phyloP scores from a whole-genome alignment of 192 early-diverging fungal genomes.

The Dissophora globulifera region DNA sequence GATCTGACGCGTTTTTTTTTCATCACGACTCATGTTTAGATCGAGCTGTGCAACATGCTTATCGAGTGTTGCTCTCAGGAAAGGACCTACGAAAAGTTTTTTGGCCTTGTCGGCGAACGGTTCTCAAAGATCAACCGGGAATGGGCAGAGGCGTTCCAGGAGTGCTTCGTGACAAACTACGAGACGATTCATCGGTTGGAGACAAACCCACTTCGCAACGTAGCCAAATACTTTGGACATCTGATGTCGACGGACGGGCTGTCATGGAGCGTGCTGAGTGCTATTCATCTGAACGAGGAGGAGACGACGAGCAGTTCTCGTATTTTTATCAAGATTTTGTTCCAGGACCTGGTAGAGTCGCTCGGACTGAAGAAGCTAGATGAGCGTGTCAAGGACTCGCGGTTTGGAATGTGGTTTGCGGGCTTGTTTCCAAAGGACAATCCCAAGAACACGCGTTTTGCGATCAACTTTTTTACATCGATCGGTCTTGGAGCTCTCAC shows the following conservation, averaged over 20 bases:
- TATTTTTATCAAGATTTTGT: slow-evolving; percentile 96
- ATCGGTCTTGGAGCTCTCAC: slow-evolving; percentile 94
- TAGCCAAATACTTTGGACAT: slow-evolving; percentile 93
- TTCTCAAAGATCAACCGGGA: slow-evolving; percentile 84
- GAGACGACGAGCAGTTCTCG: slow-evolving; percentile 95
- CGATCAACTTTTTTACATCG: slow-evolving; percentile 97
- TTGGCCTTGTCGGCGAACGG: slow-evolving; percentile 93
- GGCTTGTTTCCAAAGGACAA: slow-evolving; percentile 94
- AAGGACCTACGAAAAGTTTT: slow-evolving; percentile 93
- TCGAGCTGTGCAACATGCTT: slow-evolving; percentile 95
- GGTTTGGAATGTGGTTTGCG: slow-evolving; percentile 75
- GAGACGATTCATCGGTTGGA: slow-evolving; percentile 95
- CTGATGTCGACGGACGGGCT: slow-evolving; percentile 86
- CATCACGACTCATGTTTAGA: slow-evolving; percentile 47
- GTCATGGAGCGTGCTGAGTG: slow-evolving; percentile 82
- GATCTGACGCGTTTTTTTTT: not conserved
- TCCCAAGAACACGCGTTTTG: slow-evolving; percentile 89
- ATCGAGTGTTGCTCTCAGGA: slow-evolving; percentile 98
- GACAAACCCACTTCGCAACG: slow-evolving; percentile 92
- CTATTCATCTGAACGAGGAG: slow-evolving; percentile 90
- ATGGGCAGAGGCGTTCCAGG: slow-evolving; percentile 84
- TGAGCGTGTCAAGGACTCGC: slow-evolving; percentile 74
- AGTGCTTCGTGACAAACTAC: slow-evolving; percentile 84
- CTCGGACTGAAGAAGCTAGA: slow-evolving; percentile 86
- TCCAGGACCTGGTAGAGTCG: slow-evolving; percentile 87